Evolutionary conservation across 2,329 filamentous ascomycete genomes (phyloP), one percentile per base, ranked within the genome.

Genomic region (Paraconiothyrium sp.): DNA sequence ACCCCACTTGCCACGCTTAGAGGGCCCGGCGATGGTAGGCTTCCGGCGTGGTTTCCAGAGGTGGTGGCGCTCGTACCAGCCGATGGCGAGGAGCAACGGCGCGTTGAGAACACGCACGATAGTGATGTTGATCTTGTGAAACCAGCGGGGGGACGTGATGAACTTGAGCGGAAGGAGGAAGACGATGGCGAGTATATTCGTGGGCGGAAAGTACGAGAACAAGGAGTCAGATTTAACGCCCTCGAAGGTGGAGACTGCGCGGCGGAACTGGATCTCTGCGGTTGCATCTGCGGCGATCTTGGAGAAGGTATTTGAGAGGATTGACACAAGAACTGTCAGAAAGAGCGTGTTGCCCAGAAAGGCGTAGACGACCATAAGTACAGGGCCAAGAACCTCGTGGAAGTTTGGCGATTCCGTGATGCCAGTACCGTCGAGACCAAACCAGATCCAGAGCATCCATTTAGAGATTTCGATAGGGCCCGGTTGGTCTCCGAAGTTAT

Each of bases 391-490:
- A n/a, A 93, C 80, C 83, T 88, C 87, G 79, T 96, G 92, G 72
- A 95, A 92, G 60, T 92, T 88, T 24, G 86, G 84, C 70, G 85
- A 85, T 60, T 84, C 80, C 63, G 85, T 79, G 39, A 87, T 85
- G 1, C 85, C 84, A 43, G 79, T 91, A 39, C 76, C 92, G 69
- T 95, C 92, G 1, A 96, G 86, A 2, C 92, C 92, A 72, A 96
- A 95, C 92, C 92, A 96, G 66, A 96, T 94, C 86, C 91, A 95
- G 1, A 95, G 86, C 92, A 96, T 94, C 92, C 92, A 96, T 78
- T 94, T 93, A 48, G 88, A 88, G 64, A 95, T 93, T 1, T 89
- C 92, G 78, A 91, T 80, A 4, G 89, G 78, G 55, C 85, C 81
- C 57, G 90, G 88, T 0, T 73, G 68, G 24, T 72, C 66, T 24